phyloP scores from a whole-genome alignment of 495 filamentous ascomycete genomes.

The Aspergillus bridgeri region DNA sequence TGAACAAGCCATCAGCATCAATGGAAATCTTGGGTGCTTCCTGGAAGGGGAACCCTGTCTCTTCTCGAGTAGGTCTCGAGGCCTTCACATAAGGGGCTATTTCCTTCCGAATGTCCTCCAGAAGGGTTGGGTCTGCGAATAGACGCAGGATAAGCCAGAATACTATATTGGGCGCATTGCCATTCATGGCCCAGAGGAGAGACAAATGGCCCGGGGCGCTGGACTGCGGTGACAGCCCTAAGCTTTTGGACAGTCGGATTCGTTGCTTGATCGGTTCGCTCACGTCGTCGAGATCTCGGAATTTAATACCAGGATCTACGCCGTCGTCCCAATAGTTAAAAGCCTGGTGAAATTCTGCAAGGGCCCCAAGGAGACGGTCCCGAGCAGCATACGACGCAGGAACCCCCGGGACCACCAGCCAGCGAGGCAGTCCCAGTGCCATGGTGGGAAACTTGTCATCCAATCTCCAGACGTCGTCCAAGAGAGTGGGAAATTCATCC shows the following conservation, averaged over 20 bases:
- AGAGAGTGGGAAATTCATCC: conserved; percentile 50
- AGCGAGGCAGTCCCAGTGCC: conserved; percentile 49
- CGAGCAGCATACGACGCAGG: conserved; percentile 52
- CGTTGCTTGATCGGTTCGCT: conserved; percentile 46
- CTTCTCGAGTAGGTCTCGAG: conserved; percentile 38
- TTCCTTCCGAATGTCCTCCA: conserved; percentile 52
- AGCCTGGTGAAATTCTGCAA: conserved; percentile 49
- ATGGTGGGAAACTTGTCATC: conserved; percentile 52
- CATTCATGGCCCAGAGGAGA: conserved; percentile 53
- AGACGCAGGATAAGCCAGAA: conserved; percentile 59
- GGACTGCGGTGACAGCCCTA: conserved; percentile 27
- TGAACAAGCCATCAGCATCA: conserved; percentile 40
- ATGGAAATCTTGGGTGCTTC: conserved; percentile 51
- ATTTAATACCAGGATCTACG: conserved; percentile 41
- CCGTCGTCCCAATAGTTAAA: conserved; percentile 45
- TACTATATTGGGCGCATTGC: conserved; percentile 47
- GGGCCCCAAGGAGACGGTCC: conserved; percentile 42
- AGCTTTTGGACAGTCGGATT: conserved; percentile 34
- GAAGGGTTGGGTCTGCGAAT: conserved; percentile 40
- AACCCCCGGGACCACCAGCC: conserved; percentile 46
- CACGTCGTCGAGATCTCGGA: conserved; percentile 53
- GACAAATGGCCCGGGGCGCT: conserved; percentile 38
- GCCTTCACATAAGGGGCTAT: conserved; percentile 44
- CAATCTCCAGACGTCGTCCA: conserved; percentile 53
- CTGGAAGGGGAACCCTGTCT: conserved; percentile 49